Evolutionary conservation across 2,329 filamentous ascomycete genomes (phyloP).

Genomic region (Helminthosporium solani): DNA sequence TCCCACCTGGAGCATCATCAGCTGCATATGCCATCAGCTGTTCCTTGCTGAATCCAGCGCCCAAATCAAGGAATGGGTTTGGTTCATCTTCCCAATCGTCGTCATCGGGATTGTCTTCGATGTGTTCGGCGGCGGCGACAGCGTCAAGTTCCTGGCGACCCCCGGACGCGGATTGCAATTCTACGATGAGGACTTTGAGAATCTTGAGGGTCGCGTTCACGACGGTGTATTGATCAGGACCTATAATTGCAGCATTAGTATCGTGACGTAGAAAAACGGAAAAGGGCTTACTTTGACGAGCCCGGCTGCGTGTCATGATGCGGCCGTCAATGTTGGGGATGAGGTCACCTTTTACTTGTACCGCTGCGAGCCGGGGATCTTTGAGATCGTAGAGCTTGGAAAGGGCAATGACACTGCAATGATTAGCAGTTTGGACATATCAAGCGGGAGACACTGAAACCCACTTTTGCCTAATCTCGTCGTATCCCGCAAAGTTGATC

Average conservation of each 20-base stretch:
- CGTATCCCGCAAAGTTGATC: constrained; percentile 94
- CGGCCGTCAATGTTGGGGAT: constrained; percentile 70
- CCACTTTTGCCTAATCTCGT: constrained; percentile 95
- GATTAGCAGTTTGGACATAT: constrained; percentile 14
- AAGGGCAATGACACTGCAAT: constrained; percentile 76
- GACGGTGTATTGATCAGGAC: constrained; percentile 86
- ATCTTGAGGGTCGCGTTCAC: constrained; percentile 92
- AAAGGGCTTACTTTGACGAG: constrained; percentile 68
- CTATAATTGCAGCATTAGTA: constrained; percentile 41
- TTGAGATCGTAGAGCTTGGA: constrained; percentile 88
- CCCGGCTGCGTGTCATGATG: constrained; percentile 92
- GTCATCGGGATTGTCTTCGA: constrained; percentile 66
- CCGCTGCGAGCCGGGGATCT: constrained; percentile 74
- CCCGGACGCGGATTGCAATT: constrained; percentile 79
- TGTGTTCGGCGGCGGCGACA: constrained; percentile 60
- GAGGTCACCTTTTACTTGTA: constrained; percentile 87
- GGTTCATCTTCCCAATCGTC: constrained; percentile 80
- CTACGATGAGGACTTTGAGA: constrained; percentile 90
- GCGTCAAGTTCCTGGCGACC: constrained; percentile 56
- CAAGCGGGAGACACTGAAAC: constrained; percentile 24
- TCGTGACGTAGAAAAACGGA: neutral
- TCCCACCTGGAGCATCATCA: constrained; percentile 49
- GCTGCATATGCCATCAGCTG: constrained; percentile 79
- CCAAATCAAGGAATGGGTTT: constrained; percentile 72
- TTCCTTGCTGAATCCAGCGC: constrained; percentile 50